Evolutionary conservation across 169 alveolate species (phyloP).

Genomic region (Babesia gibsoni): DNA sequence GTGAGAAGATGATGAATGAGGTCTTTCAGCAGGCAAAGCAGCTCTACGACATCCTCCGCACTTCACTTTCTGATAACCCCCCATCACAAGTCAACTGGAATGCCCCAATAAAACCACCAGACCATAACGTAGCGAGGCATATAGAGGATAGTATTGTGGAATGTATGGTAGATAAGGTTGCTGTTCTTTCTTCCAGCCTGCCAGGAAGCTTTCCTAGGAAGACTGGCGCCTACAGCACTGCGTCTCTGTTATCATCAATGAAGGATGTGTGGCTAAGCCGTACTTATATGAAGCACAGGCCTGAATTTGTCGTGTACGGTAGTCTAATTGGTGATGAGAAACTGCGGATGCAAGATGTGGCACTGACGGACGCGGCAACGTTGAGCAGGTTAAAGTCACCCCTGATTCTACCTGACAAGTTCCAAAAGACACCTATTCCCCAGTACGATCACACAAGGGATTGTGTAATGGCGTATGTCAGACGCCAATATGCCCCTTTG

Average conservation of each 20-base stretch:
- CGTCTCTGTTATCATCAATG: background rate
- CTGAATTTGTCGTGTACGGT: conserved; percentile 54
- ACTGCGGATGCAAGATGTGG: conserved; percentile 38
- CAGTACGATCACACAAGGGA: conserved; percentile 16
- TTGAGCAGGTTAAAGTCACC: conserved; percentile 21
- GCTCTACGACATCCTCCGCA: conserved; percentile 4
- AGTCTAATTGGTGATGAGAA: conserved; percentile 55
- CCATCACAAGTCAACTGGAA: conserved; percentile 3
- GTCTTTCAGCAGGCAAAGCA: conserved; percentile 57
- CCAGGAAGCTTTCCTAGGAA: background rate
- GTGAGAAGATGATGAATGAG: conserved; percentile 23
- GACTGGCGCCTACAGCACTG: conserved; percentile 7
- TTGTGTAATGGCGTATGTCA: conserved; percentile 33
- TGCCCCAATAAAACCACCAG: conserved; percentile 16
- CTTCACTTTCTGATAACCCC: background rate
- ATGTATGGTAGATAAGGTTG: conserved; percentile 52
- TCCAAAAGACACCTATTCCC: conserved; percentile 30
- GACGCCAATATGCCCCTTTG: conserved; percentile 38
- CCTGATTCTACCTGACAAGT: conserved; percentile 7
- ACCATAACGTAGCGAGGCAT: background rate
- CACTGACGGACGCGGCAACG: conserved; percentile 32
- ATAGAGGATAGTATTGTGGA: conserved; percentile 42
- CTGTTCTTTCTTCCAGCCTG: conserved; percentile 8
- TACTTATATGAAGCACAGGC: conserved; percentile 30
- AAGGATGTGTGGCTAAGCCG: conserved; percentile 27